These are phyloP conservation scores for Meyerozyma sp. DNA, from an alignment of 1,139 yeast genomes.

Conservation along the genomic window DNA sequence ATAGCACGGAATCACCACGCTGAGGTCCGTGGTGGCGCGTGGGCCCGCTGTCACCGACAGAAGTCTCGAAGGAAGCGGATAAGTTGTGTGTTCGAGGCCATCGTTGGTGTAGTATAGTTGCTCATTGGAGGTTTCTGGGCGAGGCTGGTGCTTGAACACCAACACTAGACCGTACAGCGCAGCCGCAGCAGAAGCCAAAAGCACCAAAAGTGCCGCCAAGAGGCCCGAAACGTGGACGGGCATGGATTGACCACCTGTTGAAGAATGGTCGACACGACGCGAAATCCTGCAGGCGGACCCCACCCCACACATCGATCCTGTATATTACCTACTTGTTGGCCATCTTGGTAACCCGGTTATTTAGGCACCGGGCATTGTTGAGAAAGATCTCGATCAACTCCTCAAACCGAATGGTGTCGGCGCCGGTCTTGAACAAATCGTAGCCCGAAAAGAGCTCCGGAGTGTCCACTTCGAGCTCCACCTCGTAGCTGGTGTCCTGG, in stretches of 20 bases:
- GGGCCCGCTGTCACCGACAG: constrained; percentile 15
- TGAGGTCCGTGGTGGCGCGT: constrained; percentile 17
- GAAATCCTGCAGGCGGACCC: background rate
- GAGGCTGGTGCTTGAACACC: constrained; percentile 58
- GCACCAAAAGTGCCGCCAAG: background rate
- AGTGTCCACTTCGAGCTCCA: constrained; percentile 72
- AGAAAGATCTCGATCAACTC: constrained; percentile 66
- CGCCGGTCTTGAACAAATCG: constrained; percentile 42
- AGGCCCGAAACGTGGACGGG: background rate
- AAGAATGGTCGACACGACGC: too few relatives aligned
- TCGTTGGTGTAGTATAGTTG: constrained; percentile 42
- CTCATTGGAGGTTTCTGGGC: constrained; percentile 51
- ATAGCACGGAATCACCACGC: constrained; percentile 86
- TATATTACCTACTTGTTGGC: constrained; percentile 19
- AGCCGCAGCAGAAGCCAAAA: constrained; percentile 8
- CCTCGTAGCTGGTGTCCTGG: constrained; percentile 45
- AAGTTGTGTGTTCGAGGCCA: constrained; percentile 8
- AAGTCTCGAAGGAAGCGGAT: constrained; percentile 26
- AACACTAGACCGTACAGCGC: constrained; percentile 38
- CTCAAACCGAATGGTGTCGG: constrained; percentile 60
- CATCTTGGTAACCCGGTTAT: constrained; percentile 40
- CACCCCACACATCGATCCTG: background rate
- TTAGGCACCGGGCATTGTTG: constrained; percentile 53
- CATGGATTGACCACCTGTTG: background rate
- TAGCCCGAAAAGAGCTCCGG: constrained; percentile 58